Evolutionary conservation across 2,329 filamentous ascomycete genomes (phyloP).

Genomic region (Alternaria postmessia): DNA sequence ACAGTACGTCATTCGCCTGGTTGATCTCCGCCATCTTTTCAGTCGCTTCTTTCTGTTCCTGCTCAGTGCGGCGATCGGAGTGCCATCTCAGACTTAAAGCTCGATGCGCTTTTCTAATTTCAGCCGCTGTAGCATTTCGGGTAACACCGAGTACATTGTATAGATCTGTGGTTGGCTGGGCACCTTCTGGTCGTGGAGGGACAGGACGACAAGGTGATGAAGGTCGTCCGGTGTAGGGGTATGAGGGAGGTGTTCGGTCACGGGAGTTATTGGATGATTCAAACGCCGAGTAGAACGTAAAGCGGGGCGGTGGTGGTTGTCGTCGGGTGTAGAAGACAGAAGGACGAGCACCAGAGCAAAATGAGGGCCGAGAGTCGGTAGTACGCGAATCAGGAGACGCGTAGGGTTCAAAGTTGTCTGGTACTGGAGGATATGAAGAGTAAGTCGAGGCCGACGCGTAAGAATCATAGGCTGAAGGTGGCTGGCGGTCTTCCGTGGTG

Average conservation of each 20-base stretch:
- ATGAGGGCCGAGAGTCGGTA: background rate
- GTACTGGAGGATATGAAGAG: background rate
- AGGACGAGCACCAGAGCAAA: background rate
- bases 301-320: background rate
- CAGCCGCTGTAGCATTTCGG: constrained; percentile 75
- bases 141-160: constrained; percentile 83
- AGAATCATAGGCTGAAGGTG: background rate
- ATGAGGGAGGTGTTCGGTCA: background rate
- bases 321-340: background rate
- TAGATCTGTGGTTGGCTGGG: constrained; percentile 62
- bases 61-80: constrained; percentile 66
- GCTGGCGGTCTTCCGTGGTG: background rate
- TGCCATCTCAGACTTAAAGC: constrained; percentile 93
- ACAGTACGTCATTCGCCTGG: constrained; percentile 28
- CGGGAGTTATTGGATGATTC: background rate
- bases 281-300: background rate
- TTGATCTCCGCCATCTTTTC: constrained; percentile 36
- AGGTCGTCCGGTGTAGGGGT: background rate
- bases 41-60: constrained; percentile 23
- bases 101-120: constrained; percentile 97
- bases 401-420: background rate
- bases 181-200: background rate
- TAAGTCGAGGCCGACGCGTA: background rate
- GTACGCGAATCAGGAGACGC: background rate
- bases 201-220: background rate